Evolutionary conservation across 2,329 filamentous ascomycete genomes (phyloP).

Genomic region (Ophidiomyces ophidiicola): DNA sequence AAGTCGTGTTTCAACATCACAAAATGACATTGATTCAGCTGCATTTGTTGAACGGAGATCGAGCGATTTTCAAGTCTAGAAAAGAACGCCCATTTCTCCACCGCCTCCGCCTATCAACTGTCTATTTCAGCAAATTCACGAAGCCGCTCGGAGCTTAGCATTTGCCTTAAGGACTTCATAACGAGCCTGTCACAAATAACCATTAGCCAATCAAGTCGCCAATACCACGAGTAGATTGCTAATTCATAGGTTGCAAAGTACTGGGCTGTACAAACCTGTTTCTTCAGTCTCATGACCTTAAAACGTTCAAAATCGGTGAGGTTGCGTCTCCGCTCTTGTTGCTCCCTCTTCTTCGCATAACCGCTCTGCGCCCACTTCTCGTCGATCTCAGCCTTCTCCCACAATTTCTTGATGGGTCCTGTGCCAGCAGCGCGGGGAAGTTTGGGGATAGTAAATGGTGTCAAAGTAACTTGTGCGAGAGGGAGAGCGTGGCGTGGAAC

Average conservation of each 20-base stretch:
- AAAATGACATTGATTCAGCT: slow-evolving; percentile 17
- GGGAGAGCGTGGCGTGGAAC: slow-evolving; percentile 78
- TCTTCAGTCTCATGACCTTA: slow-evolving; percentile 99
- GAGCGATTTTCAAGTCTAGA: slow-evolving; percentile 8
- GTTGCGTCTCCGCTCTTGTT: slow-evolving; percentile 73
- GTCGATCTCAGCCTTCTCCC: slow-evolving; percentile 87
- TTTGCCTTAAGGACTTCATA: slow-evolving; percentile 96
- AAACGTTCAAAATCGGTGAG: slow-evolving; percentile 99
- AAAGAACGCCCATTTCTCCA: slow-evolving; percentile 12
- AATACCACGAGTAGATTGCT: neutral
- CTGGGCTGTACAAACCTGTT: slow-evolving; percentile 58
- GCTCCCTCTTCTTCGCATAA: slow-evolving; percentile 88
- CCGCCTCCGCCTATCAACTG: slow-evolving; percentile 28
- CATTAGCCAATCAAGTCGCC: slow-evolving; percentile 3
- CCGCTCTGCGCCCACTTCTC: slow-evolving; percentile 81
- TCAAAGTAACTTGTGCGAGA: slow-evolving; percentile 75
- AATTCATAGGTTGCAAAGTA: neutral
- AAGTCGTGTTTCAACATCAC: slow-evolving; percentile 14
- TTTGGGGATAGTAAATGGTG: slow-evolving; percentile 73
- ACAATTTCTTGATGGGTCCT: slow-evolving; percentile 70
- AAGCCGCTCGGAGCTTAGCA: slow-evolving; percentile 78
- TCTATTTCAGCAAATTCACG: slow-evolving; percentile 30
- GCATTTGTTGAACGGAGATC: slow-evolving; percentile 12
- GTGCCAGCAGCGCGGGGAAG: slow-evolving; percentile 76
- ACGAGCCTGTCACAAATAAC: slow-evolving; percentile 45